phyloP scores from a whole-genome alignment of 768 basidiomycete genomes.

The Myochromella boudieri region DNA sequence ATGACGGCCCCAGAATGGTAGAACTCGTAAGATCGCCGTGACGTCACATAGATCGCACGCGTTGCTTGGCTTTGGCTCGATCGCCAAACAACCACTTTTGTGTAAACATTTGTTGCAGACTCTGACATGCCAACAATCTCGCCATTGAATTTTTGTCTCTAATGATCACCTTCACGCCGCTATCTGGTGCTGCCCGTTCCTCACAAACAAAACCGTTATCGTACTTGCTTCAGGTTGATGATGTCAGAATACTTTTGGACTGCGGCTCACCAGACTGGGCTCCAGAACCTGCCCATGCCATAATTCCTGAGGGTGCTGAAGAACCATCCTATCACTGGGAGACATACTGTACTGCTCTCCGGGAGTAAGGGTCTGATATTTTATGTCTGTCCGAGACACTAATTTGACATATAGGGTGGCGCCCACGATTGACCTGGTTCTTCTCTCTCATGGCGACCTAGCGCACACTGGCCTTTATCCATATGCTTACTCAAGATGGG shows the following conservation, averaged over 20 bases:
- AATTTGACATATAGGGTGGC: slow-evolving; percentile 51
- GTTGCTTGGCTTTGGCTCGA: slow-evolving; percentile 17
- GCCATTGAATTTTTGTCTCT: slow-evolving; percentile 8
- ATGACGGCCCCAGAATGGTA: slow-evolving; percentile 1
- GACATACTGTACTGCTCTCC: slow-evolving; percentile 63
- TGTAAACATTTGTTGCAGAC: background rate
- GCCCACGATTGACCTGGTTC: slow-evolving; percentile 82
- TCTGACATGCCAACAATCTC: too few species aligned
- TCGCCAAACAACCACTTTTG: slow-evolving; percentile 18
- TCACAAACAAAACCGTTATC: slow-evolving; percentile 63
- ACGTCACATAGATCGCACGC: slow-evolving; percentile 23
- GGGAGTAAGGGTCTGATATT: slow-evolving; percentile 50
- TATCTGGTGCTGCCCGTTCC: slow-evolving; percentile 81
- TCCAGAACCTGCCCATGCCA: slow-evolving; percentile 50
- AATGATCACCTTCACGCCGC: slow-evolving; percentile 95
- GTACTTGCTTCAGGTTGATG: slow-evolving; percentile 92
- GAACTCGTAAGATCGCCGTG: slow-evolving; percentile 11
- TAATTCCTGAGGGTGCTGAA: slow-evolving; percentile 28
- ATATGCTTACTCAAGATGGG: slow-evolving; percentile 87
- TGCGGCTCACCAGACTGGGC: slow-evolving; percentile 91
- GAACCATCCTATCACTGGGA: slow-evolving; percentile 49
- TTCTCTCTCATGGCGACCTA: slow-evolving; percentile 93
- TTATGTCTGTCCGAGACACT: background rate
- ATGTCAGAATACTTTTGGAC: slow-evolving; percentile 90
- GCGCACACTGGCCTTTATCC: slow-evolving; percentile 90